Evolutionary conservation across 176 grass and related monocot species (phyloP).

Genomic region (Avena sativa): DNA sequence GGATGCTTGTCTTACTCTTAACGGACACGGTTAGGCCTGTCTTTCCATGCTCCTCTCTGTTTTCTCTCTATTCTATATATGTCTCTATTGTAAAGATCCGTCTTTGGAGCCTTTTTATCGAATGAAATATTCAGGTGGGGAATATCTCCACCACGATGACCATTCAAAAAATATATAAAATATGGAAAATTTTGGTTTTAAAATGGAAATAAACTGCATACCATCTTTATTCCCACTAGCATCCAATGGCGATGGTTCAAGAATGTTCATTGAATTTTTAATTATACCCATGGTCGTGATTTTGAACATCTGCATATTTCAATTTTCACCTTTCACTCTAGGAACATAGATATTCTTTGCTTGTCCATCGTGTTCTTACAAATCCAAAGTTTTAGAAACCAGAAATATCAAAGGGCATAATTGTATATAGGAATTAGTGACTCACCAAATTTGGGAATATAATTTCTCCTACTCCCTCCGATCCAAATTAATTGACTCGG

Average conservation of each 20-base stretch:
- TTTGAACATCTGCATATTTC: slow-evolving; percentile 90
- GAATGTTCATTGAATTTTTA: slow-evolving; percentile 95
- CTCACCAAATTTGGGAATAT: slow-evolving; percentile 58
- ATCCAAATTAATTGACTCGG: no score
- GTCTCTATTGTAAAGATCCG: no score
- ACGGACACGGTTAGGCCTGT: no score
- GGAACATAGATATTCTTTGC: slow-evolving; percentile 86
- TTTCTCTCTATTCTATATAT: no score
- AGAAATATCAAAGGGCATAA: not conserved
- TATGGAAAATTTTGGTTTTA: not conserved
- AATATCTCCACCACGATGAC: no score
- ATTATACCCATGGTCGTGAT: slow-evolving; percentile 75
- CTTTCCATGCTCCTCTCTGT: no score
- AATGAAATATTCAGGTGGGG: no score
- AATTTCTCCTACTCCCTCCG: slow-evolving; percentile 37
- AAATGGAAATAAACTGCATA: slow-evolving; percentile 43
- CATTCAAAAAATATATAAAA: not conserved
- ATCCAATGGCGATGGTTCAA: slow-evolving; percentile 76
- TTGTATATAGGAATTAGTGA: slow-evolving; percentile 43
- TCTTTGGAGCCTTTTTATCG: no score
- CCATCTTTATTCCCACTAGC: slow-evolving; percentile 68
- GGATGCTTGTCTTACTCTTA: no score
- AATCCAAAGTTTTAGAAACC: slow-evolving; percentile 37
- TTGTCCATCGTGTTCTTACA: slow-evolving; percentile 53
- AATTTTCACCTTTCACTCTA: slow-evolving; percentile 87